A percentile compares a stretch with the other conserved stretches of the same genome.
Conservation (phyloP, 192 early-diverging fungal species). For the Fimicolochytrium jonesii region DNA sequence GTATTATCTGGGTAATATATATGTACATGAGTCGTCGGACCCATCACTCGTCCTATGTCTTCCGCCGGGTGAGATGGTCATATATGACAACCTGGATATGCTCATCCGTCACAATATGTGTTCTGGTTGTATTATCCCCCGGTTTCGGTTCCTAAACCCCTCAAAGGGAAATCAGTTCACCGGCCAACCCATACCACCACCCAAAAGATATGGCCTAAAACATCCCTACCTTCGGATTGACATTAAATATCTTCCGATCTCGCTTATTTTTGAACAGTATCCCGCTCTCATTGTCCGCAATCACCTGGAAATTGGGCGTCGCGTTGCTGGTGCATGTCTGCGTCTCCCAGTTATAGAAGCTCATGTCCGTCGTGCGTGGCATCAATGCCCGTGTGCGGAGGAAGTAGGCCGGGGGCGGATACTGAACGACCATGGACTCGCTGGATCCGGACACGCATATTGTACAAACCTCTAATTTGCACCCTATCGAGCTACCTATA, state of each 20-base stretch:
- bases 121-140: conserved; percentile 57
- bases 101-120: conserved; percentile 46
- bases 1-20: too few relatives aligned
- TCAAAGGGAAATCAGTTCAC: background rate
- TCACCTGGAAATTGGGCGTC: conserved; percentile 66
- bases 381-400: conserved; percentile 32
- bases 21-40: too few relatives aligned
- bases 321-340: conserved; percentile 60
- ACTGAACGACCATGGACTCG: too few relatives aligned
- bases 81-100: conserved; percentile 64
- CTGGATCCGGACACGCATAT: too few relatives aligned
- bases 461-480: too few relatives aligned
- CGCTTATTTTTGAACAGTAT: conserved; percentile 64
- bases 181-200: background rate
- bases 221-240: conserved; percentile 56
- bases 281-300: conserved; percentile 62
- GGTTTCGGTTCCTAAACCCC: conserved; percentile 47
- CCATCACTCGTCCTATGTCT: conserved; percentile 33
- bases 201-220: background rate
- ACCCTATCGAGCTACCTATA: too few relatives aligned
- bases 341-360: conserved; percentile 68
- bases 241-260: conserved; percentile 63
- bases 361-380: conserved; percentile 56
- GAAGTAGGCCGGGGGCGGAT: too few relatives aligned
- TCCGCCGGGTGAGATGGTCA: conserved; percentile 59